Evolutionary conservation across 192 early-diverging fungal genomes (phyloP).

Genomic region (Backusella westeae): DNA sequence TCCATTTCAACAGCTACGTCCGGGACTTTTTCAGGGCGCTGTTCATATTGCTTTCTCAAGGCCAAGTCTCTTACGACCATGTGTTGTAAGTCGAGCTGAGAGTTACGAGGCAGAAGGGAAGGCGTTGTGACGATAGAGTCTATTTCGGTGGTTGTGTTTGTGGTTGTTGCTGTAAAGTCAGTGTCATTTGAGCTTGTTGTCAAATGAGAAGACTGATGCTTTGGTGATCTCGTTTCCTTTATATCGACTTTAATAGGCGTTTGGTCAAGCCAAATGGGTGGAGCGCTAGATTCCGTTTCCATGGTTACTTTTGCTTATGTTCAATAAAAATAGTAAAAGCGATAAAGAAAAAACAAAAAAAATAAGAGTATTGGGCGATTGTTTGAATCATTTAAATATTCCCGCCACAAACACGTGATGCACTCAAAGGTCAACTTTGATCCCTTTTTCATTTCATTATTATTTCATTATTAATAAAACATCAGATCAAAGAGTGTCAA

Average conservation of each 20-base stretch:
- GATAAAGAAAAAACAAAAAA: neutral
- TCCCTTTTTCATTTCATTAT: neutral
- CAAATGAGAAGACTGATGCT: neutral
- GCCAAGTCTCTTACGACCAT: neutral
- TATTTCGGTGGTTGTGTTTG: neutral
- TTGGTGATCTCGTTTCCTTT: neutral
- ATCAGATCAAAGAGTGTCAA: neutral
- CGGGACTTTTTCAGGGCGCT: slow-evolving; percentile 19
- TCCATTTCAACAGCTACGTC: slow-evolving; percentile 36
- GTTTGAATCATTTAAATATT: slow-evolving; percentile 2
- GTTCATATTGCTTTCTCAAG: slow-evolving; percentile 5
- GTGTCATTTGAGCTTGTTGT: slow-evolving; percentile 6
- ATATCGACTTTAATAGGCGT: neutral
- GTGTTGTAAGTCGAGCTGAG: neutral
- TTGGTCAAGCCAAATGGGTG: neutral
- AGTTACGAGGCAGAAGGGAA: neutral
- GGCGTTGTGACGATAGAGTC: neutral
- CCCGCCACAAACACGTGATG: neutral
- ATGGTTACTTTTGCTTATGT: neutral
- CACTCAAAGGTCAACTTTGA: neutral
- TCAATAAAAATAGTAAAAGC: neutral
- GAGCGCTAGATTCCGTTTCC: neutral
- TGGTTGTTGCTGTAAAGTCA: neutral
- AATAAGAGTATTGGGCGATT: neutral
- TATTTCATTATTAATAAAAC: neutral